These are phyloP conservation scores for Vaccinium darrowii DNA, from an alignment of 148 eudicot genomes.

Conservation along the genomic window DNA sequence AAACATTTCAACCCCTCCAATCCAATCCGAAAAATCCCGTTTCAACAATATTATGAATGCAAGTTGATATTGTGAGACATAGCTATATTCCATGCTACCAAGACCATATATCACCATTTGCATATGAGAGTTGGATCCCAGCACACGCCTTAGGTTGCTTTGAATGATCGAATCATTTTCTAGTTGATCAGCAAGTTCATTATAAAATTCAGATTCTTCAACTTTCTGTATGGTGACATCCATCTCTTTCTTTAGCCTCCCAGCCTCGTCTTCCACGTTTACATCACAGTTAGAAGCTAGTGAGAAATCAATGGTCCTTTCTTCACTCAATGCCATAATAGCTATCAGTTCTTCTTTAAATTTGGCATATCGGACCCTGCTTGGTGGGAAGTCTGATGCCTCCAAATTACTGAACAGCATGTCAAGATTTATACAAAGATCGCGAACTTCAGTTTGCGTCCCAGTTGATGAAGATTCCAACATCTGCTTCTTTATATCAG, in stretches of 20 bases:
- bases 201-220: background rate
- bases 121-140: background rate
- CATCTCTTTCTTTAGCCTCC: constrained; percentile 4
- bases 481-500: background rate
- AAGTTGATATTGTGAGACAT: constrained; percentile 2
- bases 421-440: background rate
- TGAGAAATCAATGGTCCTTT: background rate
- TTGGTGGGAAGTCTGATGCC: constrained; percentile 2
- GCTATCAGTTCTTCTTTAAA: constrained; percentile 10
- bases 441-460: background rate
- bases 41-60: background rate
- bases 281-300: background rate
- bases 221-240: constrained; percentile 10
- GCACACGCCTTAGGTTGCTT: background rate
- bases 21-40: background rate
- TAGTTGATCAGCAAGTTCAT: background rate
- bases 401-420: constrained; percentile 5
- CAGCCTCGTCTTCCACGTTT: constrained; percentile 2
- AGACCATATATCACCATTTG: constrained; percentile 10
- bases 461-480: background rate
- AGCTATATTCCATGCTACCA: constrained; percentile 5
- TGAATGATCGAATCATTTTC: background rate
- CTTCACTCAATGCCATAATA: constrained; percentile 4
- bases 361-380: background rate
- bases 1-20: constrained; percentile 9